Percentiles rank a stretch among this genome's conserved stretches.
These are phyloP conservation scores for Stephanocyclus meneghinianus DNA, from an alignment of 352 stramenopile species.

Conservation along the genomic window DNA sequence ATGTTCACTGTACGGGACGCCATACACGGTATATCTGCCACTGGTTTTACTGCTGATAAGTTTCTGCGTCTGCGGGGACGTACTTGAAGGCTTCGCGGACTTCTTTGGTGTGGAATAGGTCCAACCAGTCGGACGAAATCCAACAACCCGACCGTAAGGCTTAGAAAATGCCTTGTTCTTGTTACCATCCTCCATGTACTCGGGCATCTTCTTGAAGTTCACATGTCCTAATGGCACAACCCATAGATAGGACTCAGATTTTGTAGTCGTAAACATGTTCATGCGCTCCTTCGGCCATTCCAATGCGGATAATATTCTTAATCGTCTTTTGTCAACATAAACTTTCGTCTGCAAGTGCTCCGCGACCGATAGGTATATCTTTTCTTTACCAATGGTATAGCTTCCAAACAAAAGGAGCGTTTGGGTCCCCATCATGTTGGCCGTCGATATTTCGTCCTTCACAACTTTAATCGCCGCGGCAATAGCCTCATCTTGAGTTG, in stretches of 20 bases:
- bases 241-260: conserved; percentile 82
- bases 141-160: conserved; percentile 49
- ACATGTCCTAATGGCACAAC: conserved; percentile 91
- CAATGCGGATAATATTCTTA: conserved; percentile 87
- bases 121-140: conserved; percentile 42
- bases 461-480: conserved; percentile 62
- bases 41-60: conserved; percentile 84
- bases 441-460: conserved; percentile 57
- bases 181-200: conserved; percentile 66
- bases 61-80: conserved; percentile 45
- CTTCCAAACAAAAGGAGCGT: conserved; percentile 94
- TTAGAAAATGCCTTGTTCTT: conserved; percentile 54
- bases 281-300: conserved; percentile 86
- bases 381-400: conserved; percentile 97
- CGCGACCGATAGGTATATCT: conserved; percentile 93
- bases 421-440: conserved; percentile 43
- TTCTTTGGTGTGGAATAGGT: conserved; percentile 43
- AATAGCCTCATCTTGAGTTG: conserved; percentile 86
- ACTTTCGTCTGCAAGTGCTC: conserved; percentile 79
- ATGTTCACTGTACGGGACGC: conserved; percentile 95
- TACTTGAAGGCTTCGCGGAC: conserved; percentile 29
- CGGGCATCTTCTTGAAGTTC: conserved; percentile 87
- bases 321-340: conserved; percentile 78
- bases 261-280: conserved; percentile 87
- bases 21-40: conserved; percentile 89